Conservation (phyloP, 1,284 basidiomycete genomes). For the Ganoderma leucocontextum region DNA sequence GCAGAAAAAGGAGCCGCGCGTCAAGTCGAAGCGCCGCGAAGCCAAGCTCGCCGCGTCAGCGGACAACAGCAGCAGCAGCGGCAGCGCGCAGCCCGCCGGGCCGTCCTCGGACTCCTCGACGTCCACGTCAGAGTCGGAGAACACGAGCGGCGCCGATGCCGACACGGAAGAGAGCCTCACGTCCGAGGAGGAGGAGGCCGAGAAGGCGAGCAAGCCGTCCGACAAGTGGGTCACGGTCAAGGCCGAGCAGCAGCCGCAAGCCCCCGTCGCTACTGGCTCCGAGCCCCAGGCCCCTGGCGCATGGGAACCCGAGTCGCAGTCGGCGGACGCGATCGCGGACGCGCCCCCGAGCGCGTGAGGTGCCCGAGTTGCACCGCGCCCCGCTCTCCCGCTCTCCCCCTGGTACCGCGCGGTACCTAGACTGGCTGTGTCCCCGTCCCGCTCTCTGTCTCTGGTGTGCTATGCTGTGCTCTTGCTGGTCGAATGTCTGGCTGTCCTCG, state of each 20-base stretch:
- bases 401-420: slow-evolving; percentile 3
- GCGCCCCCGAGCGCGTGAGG: slow-evolving; percentile 4
- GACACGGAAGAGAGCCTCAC: slow-evolving; percentile 78
- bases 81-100: slow-evolving; percentile 34
- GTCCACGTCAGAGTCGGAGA: slow-evolving; percentile 61
- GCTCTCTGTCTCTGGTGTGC: slow-evolving; percentile 8
- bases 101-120: slow-evolving; percentile 44
- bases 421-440: not conserved
- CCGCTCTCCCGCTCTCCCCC: not conserved
- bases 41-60: slow-evolving; percentile 39
- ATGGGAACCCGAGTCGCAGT: slow-evolving; percentile 6
- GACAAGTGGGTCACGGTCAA: slow-evolving; percentile 78
- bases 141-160: slow-evolving; percentile 67
- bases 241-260: slow-evolving; percentile 52
- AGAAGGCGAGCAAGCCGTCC: slow-evolving; percentile 42
- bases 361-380: not conserved
- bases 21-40: slow-evolving; percentile 63
- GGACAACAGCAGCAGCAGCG: slow-evolving; percentile 8
- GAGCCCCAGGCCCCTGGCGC: not conserved
- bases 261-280: slow-evolving; percentile 8
- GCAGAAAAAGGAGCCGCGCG: slow-evolving; percentile 57
- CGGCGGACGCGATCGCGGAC: slow-evolving; percentile 1
- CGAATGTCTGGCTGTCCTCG: slow-evolving; percentile 8
- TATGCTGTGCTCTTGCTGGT: slow-evolving; percentile 5
- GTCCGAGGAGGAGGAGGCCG: slow-evolving; percentile 71